phyloP scores from a whole-genome alignment of 2,329 filamentous ascomycete species.

The Balansia obtecta region DNA sequence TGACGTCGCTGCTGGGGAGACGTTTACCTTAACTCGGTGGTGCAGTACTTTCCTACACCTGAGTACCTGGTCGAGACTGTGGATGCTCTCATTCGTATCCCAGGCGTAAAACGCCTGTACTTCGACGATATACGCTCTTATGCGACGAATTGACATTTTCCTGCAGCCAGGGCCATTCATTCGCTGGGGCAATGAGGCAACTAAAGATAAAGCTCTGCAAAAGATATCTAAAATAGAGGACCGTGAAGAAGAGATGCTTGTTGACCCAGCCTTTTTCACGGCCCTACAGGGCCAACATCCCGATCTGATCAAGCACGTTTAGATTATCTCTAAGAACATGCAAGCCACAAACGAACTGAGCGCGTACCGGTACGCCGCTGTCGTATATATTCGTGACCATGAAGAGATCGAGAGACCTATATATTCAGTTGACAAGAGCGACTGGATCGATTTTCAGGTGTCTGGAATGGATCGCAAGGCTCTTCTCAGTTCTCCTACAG shows the following conservation, averaged over 20 bases:
- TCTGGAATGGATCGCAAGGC: not conserved
- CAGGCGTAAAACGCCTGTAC: conserved; percentile 6
- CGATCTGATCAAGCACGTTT: conserved; percentile 11
- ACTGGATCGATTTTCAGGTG: conserved; percentile 6
- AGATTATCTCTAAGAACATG: conserved; percentile 16
- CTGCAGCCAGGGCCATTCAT: not conserved
- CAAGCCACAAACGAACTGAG: conserved; percentile 15
- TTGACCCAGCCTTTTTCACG: conserved; percentile 16
- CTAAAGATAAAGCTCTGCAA: not conserved
- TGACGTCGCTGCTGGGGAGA: conserved; percentile 8
- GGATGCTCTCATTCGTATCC: not conserved
- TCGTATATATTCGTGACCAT: conserved; percentile 10
- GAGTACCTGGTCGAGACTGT: conserved; percentile 13
- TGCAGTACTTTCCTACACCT: conserved; percentile 16
- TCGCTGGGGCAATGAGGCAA: not conserved
- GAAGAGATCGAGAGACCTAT: not conserved
- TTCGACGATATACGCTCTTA: conserved; percentile 13
- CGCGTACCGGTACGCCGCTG: conserved; percentile 14
- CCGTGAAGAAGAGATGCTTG: conserved; percentile 12
- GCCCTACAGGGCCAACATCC: conserved; percentile 6
- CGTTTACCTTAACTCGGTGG: conserved; percentile 15
- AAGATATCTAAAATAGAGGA: conserved; percentile 8
- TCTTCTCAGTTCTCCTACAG: not conserved
- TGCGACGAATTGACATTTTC: conserved; percentile 9
- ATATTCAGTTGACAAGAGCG: not conserved